Evolutionary conservation across 2,329 filamentous ascomycete genomes (phyloP), one percentile per base, ranked within the genome.

Genomic region (Diaporthe capsici): DNA sequence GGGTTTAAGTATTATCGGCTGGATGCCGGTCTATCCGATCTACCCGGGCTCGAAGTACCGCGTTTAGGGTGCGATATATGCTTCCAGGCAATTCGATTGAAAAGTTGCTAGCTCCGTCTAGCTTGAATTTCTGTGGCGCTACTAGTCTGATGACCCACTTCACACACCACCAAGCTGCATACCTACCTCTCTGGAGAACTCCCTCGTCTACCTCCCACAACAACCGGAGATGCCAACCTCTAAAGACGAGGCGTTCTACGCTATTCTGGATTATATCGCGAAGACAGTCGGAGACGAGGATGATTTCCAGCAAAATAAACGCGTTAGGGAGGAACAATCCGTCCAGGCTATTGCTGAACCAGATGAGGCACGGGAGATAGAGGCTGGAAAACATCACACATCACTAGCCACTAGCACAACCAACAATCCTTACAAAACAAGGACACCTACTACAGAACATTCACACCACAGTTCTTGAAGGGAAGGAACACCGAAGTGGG

Each of bases 271-370:
- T 28, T 65, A 55, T n/a, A 72, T 75, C 4, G 67, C 73, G 4
- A n/a, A 72, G 17, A 57, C 67, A 4, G n/a, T 53, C 10, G 61
- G 42, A 6, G 61, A 44, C 15, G 73, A 75, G 51, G 47, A 72
- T 61, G 73, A 67, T 5, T 44, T 75, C 9, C 73, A 67, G 12
- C 57, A 75, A n/a, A 72, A 75, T 39, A 72, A 75, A 9, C 73
- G 58, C 44, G 51, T 75, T n/a, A 75, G 67, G 55, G 73, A 72
- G 22, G 73, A 67, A 8, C 17, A 65, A 17, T 25, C 67, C 20
- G 57, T 37, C 42, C 65, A 57, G n/a, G 58, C 72, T 68, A 28
- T 13, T n/a, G n/a, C 65, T 6, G 67, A 57, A 49, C 73, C 67
- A n/a, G 63, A 61, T 47, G 57, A 60, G 4, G 39, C 31, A 12